A percentile compares a stretch with the other conserved stretches of the same genome.
These are phyloP conservation scores for Carallia brachiata DNA, from an alignment of 345 rosid genomes.

Conservation along the genomic window DNA sequence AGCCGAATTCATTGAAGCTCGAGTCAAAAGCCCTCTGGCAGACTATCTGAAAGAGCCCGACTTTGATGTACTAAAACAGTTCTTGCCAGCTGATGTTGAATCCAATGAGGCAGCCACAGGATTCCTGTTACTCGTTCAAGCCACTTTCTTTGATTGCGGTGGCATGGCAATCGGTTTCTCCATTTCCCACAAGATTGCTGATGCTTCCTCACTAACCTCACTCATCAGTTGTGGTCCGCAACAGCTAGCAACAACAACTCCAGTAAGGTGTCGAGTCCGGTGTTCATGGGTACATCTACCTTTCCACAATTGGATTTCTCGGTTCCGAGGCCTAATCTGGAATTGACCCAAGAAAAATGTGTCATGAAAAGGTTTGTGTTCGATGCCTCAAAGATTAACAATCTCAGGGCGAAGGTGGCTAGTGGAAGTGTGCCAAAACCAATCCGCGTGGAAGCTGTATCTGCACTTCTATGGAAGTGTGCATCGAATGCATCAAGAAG, in stretches of 20 bases:
- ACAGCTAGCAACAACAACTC: not conserved
- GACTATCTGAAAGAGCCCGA: constrained; percentile 28
- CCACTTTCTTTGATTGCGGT: constrained; percentile 29
- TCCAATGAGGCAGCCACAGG: constrained; percentile 12
- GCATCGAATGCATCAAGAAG: constrained; percentile 4
- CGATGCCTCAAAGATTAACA: not conserved
- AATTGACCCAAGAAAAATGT: not conserved
- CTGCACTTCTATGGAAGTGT: constrained; percentile 18
- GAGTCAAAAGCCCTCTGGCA: constrained; percentile 22
- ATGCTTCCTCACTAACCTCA: constrained; percentile 12
- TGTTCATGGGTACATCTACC: constrained; percentile 15
- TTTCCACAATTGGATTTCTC: constrained; percentile 19
- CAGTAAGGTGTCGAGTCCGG: not conserved
- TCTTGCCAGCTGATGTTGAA: constrained; percentile 25
- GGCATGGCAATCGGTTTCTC: constrained; percentile 21
- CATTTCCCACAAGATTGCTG: constrained; percentile 23
- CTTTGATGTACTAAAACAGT: not conserved
- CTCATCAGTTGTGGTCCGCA: constrained; percentile 32
- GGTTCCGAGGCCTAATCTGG: not conserved
- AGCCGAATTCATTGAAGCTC: constrained; percentile 33
- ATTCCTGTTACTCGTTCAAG: constrained; percentile 18
- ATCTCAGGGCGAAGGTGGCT: constrained; percentile 3
- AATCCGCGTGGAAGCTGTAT: constrained; percentile 15
- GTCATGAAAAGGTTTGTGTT: constrained; percentile 23
- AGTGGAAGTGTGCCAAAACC: constrained; percentile 6